Evolutionary conservation across 441 rosid genomes (phyloP).

Genomic region (Capsella rubella): DNA sequence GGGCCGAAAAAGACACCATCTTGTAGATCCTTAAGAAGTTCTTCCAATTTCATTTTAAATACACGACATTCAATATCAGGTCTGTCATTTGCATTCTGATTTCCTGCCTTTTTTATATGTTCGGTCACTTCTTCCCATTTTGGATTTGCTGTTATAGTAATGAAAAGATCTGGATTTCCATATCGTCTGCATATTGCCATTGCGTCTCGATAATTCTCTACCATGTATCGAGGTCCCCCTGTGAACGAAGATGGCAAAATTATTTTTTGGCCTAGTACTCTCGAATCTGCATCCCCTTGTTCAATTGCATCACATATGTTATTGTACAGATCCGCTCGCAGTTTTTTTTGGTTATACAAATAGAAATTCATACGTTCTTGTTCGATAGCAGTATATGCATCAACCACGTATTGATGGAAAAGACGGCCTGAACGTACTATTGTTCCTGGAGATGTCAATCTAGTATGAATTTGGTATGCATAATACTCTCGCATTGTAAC

Average conservation of each 20-base stretch:
- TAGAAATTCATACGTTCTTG: background rate
- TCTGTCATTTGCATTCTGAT: background rate
- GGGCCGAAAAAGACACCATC: background rate
- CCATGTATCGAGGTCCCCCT: background rate
- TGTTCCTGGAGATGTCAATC: background rate
- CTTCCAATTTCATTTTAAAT: background rate
- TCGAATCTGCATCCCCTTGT: background rate
- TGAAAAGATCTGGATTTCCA: background rate
- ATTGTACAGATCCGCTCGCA: background rate
- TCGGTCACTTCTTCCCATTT: background rate
- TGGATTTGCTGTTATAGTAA: background rate
- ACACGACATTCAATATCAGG: background rate
- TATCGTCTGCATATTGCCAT: background rate
- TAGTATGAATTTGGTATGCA: background rate
- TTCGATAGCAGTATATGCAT: slow-evolving; percentile 1
- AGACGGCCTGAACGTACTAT: background rate
- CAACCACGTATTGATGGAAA: slow-evolving; percentile 1
- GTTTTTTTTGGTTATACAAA: background rate
- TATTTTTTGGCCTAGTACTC: background rate
- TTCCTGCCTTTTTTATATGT: background rate
- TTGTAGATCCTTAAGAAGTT: background rate
- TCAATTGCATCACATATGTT: too few species aligned
- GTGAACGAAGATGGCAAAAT: background rate
- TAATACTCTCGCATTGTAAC: slow-evolving; percentile 14
- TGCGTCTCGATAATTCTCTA: background rate